Base-by-base conservation (phyloP, 192 early-diverging fungal genomes). In the Spinellus fusiger region DNA sequence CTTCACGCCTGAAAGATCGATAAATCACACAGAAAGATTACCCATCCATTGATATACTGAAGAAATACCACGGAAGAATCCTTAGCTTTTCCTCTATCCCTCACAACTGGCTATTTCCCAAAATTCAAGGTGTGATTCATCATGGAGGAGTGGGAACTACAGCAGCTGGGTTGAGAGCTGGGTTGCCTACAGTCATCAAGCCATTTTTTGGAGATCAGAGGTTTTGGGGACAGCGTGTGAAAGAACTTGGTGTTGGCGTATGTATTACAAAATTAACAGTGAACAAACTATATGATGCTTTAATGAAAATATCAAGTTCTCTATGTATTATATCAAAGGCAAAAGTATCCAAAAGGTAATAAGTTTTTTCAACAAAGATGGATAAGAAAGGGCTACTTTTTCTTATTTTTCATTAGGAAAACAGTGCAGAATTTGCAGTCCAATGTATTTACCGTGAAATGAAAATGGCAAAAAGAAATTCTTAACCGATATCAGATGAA, bases 131-230 rank as follows among this genome's bases (percentile, higher is more conserved):
- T 6, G 86, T 88, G n/a, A 79, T 89, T 8, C 89, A 90, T 65
- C 89, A 90, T 62, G 89, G 89, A 34, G 89, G 89, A 27, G 87
- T 87, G 13, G 89, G 89, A 4, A 90, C 88, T 9, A 80, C 80
- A 0, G 78, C 84, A 6, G 89, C 89, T n/a, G 89, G 87, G 28
- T 50, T 90, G 13, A 79, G 83, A 12, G 84, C 82, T 6, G 89
- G 89, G 26, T 67, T 76, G 54, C 86, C 89, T 2, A 88, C 87
- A 1, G 65, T 88, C 29, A 77, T 90, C 48, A 80, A 83, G 49
- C 89, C 89, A 18, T 90, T 84, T 53, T 85, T 83, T 75, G 81
- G 81, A 8, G 81, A 85, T 34, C 81, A 80, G 29, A 77, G 70
- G 34, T 90, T 90, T 56, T 90, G 89, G 88, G 85, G 77, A 4